These are phyloP conservation scores for Firmiana major DNA, from an alignment of 345 rosid genomes.

Conservation along the genomic window DNA sequence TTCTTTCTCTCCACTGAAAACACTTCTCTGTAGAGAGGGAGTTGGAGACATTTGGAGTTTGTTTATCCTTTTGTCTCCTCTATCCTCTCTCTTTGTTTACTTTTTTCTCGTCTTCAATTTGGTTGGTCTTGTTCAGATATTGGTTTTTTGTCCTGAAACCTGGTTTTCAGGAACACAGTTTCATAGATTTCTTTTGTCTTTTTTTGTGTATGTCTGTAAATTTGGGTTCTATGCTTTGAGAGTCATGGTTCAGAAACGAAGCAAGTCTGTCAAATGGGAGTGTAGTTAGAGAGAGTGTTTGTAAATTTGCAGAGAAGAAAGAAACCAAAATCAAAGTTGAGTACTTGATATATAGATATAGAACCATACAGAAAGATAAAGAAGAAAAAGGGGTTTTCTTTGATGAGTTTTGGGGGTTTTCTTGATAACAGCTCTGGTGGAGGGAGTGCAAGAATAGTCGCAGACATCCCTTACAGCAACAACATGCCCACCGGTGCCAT, in stretches of 20 bases:
- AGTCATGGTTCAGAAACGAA: neutral
- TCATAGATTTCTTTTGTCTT: no score
- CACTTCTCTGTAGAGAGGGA: no score
- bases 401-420: slow-evolving; percentile 83
- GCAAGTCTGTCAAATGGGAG: slow-evolving; percentile 7
- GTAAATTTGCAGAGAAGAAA: slow-evolving; percentile 11
- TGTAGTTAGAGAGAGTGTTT: slow-evolving; percentile 2
- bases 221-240: no score
- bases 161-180: no score
- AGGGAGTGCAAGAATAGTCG: slow-evolving; percentile 45
- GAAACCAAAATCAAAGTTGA: neutral
- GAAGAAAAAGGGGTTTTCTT: neutral
- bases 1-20: no score
- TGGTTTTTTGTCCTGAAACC: no score
- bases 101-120: no score
- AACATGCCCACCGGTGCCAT: slow-evolving; percentile 55
- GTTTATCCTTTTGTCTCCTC: no score
- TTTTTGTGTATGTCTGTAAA: no score
- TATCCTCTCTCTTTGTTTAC: no score
- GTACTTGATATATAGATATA: neutral
- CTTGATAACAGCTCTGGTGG: slow-evolving; percentile 45
- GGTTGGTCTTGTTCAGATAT: no score
- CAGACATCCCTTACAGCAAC: slow-evolving; percentile 41
- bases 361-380: neutral
- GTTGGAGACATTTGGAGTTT: no score